Evolutionary conservation across 805 yeast species (phyloP), one percentile per base, ranked within the genome.

Genomic region (Wickerhamomyces chambardii): DNA sequence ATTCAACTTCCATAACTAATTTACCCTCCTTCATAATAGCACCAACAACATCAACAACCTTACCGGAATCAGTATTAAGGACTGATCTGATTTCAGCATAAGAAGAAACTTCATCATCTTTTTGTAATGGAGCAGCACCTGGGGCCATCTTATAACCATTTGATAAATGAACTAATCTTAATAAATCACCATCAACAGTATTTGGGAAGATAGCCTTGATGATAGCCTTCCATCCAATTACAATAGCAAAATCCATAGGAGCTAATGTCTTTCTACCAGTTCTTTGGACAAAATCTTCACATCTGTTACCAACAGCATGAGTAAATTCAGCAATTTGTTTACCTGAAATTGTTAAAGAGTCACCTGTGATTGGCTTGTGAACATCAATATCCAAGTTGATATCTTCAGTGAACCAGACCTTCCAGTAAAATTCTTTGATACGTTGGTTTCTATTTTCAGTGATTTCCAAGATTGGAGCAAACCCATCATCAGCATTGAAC

Each of bases 161-260:
- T 34, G 95, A 84, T 63, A 92, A 69, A 61, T 92, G 99, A 37
- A 92, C 98, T 54, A 92, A 73, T 59, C 81, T 83, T 65, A 92
- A 71, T 55, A 92, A 71, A 59, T 92, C 98, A 63, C 98, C 98
- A 59, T 94, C 97, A 51, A 92, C 94, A 43, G 80, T 77, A 57
- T 76, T 75, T 36, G 98, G 98, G 92, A 92, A 92, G 50, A 92
- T 84, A n/a, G 97, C 89, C 68, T 84, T 86, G 68, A 92, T 90
- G 57, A 92, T 90, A 34, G 97, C 94, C 66, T 82, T 83, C 99
- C 99, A 92, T 31, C 98, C 97, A 50, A 89, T 76, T 39, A 92
- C 97, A 59, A 92, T 92, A 33, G 98, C 97, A 56, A 89, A 92
- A 68, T 92, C 99, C 97, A 92, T 90, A 53, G 99, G 99, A 33